Evolutionary conservation across 2,329 filamentous ascomycete genomes (phyloP), one percentile per base, ranked within the genome.

Genomic region (Emergomyces pasteurianus): DNA sequence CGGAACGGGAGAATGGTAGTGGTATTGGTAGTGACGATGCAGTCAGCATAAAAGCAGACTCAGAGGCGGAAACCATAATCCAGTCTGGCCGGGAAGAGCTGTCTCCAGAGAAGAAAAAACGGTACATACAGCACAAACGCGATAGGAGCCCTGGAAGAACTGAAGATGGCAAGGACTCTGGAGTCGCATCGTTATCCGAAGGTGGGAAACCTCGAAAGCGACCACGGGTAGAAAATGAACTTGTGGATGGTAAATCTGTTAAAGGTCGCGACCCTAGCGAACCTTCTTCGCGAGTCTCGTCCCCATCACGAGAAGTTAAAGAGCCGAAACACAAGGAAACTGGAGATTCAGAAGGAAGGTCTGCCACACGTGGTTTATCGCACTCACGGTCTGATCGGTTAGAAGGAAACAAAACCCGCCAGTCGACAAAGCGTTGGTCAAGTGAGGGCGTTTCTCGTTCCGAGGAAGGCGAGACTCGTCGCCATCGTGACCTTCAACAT

Each of bases 51-150:
- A 73, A 73, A 62, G 75, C 75, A 56, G 77, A 79, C 66, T 79
- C 77, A 52, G 77, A 79, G 69, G 77, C 77, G 59, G 77, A 79
- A 67, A 79, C 77, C 23, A 76, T 78, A 62, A 79, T 79, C 60
- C 76, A 79, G 65, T 79, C 75, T 14, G 75, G 74, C 59, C 73
- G 75, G 34, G 75, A 77, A 47, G 75, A 77, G 65, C 64, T 77
- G 60, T 77, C 77, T 7, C 76, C 77, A 5, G 75, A 78, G 67
- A 78, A 79, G 69, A 75, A 74, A 66, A 73, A 73, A 61, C 75
- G 73, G 61, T 70, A 71, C 61, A 73, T 75, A 58, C 67, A 71
- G 52, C 75, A 77, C 66, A 70, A 74, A 59, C 69, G 69, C 58
- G 47, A 54, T 26, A 53, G 36, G 58, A 61, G 60, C 47, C 36